Base-by-base conservation (phyloP, 306 rosid genomes). In the Glycine tomentella region DNA sequence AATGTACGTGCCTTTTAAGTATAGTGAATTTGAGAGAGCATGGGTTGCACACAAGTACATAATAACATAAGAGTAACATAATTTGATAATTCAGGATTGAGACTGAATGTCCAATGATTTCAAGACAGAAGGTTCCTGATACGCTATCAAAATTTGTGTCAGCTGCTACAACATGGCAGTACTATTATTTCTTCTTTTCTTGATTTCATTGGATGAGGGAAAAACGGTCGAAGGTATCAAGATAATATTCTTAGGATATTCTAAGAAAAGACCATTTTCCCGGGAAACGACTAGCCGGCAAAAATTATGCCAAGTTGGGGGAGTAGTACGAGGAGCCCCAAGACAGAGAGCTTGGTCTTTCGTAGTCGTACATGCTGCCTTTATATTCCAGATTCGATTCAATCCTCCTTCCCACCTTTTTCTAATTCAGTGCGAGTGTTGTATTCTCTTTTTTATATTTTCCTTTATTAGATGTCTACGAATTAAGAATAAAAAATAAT, bases 211-310 rank as follows among this genome's bases (percentile, higher is more conserved):
- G 67, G 67, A 17, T 5, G 16, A 61, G n/a, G 10, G 0, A 72
- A 46, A 80, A 46, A 11, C 45, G 3, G 74, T 9, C 34, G 6
- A 74, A 17, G 33, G 15, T 72, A 36, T 76, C 14, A n/a, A 73
- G 71, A 36, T 59, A 65, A 72, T 77, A 77, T 77, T 61, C 86
- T 8, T 5, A 11, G 86, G 34, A 83, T 83, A 77, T 83, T 62
- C 86, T 17, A 4, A 14, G 56, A 7, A 25, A 25, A 9, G 31
- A 4, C 44, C 9, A 15, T 16, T 48, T 56, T 56, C 11, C 68
- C 59, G 68, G 73, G 61, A 77, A 67, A 25, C 31, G 31, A 25
- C 6, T 3, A 10, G 86, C 78, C 79, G 79, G 51, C 82, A 62
- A 50, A 50, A 52, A 20, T 50, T 36, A 31, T 58, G 31, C 6